phyloP scores from a whole-genome alignment of 768 basidiomycete species.

The Mrakia hoshinonis region DNA sequence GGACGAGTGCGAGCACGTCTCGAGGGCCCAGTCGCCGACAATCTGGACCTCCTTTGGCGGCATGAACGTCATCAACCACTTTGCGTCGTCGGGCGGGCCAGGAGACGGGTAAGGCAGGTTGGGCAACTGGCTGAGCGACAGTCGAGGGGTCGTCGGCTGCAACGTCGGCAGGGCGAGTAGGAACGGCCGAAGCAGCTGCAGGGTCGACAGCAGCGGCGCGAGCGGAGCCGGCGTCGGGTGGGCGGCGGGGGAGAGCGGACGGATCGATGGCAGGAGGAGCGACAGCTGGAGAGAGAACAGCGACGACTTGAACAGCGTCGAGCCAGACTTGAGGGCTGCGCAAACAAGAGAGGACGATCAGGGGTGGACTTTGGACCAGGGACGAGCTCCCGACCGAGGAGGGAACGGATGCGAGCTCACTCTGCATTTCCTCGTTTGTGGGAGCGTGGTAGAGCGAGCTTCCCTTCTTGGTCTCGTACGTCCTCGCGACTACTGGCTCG shows the following conservation, averaged over 20 bases:
- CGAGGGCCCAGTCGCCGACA: slow-evolving; percentile 79
- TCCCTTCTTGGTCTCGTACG: slow-evolving; percentile 32
- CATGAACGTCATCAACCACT: slow-evolving; percentile 81
- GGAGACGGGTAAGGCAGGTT: slow-evolving; percentile 64
- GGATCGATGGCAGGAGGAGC: slow-evolving; percentile 38
- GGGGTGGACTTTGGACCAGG: no score
- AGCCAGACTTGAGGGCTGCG: slow-evolving; percentile 30
- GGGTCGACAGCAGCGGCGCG: slow-evolving; percentile 59
- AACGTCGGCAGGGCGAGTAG: slow-evolving; percentile 55
- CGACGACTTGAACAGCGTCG: slow-evolving; percentile 63
- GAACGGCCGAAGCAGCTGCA: slow-evolving; percentile 59
- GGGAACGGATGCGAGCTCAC: slow-evolving; percentile 24
- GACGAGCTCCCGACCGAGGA: slow-evolving; percentile 18
- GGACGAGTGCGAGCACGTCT: slow-evolving; percentile 61
- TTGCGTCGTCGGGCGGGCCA: slow-evolving; percentile 63
- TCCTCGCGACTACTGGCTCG: slow-evolving; percentile 29
- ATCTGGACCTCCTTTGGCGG: slow-evolving; percentile 66
- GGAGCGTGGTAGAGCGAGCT: slow-evolving; percentile 37
- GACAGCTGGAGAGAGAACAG: slow-evolving; percentile 72
- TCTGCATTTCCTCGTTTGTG: slow-evolving; percentile 51
- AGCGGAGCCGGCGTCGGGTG: slow-evolving; percentile 63
- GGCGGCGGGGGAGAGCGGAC: slow-evolving; percentile 50
- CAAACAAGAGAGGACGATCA: background rate
- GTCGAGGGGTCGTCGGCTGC: slow-evolving; percentile 45
- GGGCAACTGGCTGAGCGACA: slow-evolving; percentile 16